Percentiles rank a stretch among this genome's conserved stretches.
Conservation (phyloP, 192 early-diverging fungal species). For the Lobosporangium transversale region DNA sequence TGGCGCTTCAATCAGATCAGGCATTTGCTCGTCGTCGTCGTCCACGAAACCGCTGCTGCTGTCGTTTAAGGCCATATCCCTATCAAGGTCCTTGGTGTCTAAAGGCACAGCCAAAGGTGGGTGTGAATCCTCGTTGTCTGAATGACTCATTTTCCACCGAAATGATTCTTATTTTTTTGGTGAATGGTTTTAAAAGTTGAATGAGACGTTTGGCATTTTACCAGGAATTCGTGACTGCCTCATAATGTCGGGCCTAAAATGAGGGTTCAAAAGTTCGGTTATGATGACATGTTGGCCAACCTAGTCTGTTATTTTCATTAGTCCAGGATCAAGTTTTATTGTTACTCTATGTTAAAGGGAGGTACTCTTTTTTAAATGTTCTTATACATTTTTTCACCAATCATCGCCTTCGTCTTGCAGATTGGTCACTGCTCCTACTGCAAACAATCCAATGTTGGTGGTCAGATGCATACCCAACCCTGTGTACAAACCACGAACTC, state of each 20-base stretch:
- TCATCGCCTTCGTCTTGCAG: slow-evolving; percentile 64
- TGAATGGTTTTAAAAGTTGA: background rate
- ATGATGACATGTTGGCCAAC: too few relatives aligned
- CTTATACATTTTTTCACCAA: slow-evolving; percentile 25
- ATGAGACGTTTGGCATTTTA: too few relatives aligned
- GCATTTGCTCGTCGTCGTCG: slow-evolving; percentile 41
- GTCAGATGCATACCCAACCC: slow-evolving; percentile 76
- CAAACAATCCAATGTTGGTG: slow-evolving; percentile 68
- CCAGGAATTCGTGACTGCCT: too few relatives aligned
- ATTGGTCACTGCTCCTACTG: slow-evolving; percentile 68
- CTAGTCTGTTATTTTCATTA: slow-evolving; percentile 1
- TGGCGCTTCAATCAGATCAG: slow-evolving; percentile 31
- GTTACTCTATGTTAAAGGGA: too few relatives aligned
- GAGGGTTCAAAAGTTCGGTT: too few relatives aligned
- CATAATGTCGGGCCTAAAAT: too few relatives aligned
- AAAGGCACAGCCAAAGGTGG: slow-evolving; percentile 20
- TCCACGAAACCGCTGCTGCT: background rate
- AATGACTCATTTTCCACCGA: slow-evolving; percentile 19
- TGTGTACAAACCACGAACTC: slow-evolving; percentile 76
- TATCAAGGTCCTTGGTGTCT: background rate
- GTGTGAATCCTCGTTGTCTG: slow-evolving; percentile 48
- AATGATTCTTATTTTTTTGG: background rate
- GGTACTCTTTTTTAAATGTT: too few relatives aligned
- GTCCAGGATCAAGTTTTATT: background rate
- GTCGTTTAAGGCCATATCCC: background rate